phyloP scores from a whole-genome alignment of 2,329 filamentous ascomycete species.

The Exophiala spinifera region DNA sequence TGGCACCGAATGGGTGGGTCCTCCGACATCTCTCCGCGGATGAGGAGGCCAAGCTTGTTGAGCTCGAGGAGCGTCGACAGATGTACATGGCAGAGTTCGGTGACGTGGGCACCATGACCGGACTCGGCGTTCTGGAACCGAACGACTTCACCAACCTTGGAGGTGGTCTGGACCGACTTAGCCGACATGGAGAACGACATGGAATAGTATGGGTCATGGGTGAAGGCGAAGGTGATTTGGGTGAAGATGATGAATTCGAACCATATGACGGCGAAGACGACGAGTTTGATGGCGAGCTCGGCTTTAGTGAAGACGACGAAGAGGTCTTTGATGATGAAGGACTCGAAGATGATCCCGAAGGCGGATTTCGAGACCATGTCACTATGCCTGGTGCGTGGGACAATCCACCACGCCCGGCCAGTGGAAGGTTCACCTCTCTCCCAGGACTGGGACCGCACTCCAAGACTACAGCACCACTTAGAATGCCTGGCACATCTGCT shows the following conservation, averaged over 20 bases:
- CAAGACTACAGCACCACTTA: constrained; percentile 9
- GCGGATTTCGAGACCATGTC: constrained; percentile 2
- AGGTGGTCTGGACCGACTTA: constrained; percentile 45
- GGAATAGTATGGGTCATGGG: constrained; percentile 45
- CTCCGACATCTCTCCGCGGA: constrained; percentile 44
- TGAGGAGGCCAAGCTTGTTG: constrained; percentile 46
- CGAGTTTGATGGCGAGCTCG: constrained; percentile 21
- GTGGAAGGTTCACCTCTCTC: constrained; percentile 9
- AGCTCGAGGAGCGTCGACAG: constrained; percentile 42
- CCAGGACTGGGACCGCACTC: constrained; percentile 19
- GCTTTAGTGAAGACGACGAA: constrained; percentile 19
- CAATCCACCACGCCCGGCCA: not conserved
- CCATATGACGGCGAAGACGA: constrained; percentile 22
- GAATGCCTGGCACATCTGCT: not conserved
- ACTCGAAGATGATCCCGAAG: constrained; percentile 8
- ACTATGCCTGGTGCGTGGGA: constrained; percentile 23
- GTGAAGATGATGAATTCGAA: constrained; percentile 28
- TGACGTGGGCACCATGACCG: constrained; percentile 31
- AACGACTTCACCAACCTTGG: constrained; percentile 44
- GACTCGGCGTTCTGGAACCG: constrained; percentile 31
- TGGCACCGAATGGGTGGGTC: constrained; percentile 45
- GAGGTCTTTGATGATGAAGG: constrained; percentile 21
- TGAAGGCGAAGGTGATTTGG: constrained; percentile 17
- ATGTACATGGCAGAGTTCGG: constrained; percentile 40
- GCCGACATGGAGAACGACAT: constrained; percentile 44